A percentile compares a stretch with the other conserved stretches of the same genome.
These are phyloP conservation scores for Lachnellula suecica DNA, from an alignment of 2,329 filamentous ascomycete species.

Conservation along the genomic window DNA sequence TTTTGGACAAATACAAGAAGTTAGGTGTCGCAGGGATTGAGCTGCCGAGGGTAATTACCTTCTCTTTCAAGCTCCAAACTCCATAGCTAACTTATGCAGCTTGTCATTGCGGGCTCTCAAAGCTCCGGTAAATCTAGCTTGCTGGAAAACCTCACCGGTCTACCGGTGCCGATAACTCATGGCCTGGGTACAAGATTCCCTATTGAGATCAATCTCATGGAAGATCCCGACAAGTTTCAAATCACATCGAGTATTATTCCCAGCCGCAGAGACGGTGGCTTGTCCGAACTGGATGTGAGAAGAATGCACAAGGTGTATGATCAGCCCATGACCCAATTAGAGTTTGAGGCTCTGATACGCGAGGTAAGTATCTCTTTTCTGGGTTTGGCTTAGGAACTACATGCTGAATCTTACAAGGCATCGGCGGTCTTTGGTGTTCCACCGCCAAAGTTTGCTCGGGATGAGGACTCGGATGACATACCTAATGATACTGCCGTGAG, in stretches of 20 bases:
- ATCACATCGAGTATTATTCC: conserved; percentile 4
- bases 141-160: conserved; percentile 7
- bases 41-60: neutral
- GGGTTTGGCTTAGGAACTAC: too few relatives aligned
- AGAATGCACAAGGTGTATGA: conserved; percentile 1
- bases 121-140: conserved; percentile 6
- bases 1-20: conserved; percentile 6
- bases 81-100: neutral
- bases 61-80: neutral
- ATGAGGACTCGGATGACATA: neutral
- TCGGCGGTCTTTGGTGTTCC: conserved; percentile 3
- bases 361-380: too few relatives aligned
- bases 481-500: neutral
- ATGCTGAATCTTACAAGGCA: too few relatives aligned
- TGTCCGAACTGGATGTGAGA: neutral
- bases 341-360: conserved; percentile 5
- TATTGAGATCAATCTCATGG: conserved; percentile 7
- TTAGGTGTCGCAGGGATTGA: conserved; percentile 5
- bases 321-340: neutral
- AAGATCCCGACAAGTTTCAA: conserved; percentile 5
- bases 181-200: conserved; percentile 5
- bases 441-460: neutral
- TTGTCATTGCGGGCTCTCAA: conserved; percentile 6
- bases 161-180: conserved; percentile 4
- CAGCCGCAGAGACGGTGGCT: neutral